Evolutionary conservation across 2,329 filamentous ascomycete genomes (phyloP), one percentile per base, ranked within the genome.

Genomic region (Sphaerulina vaccinii): DNA sequence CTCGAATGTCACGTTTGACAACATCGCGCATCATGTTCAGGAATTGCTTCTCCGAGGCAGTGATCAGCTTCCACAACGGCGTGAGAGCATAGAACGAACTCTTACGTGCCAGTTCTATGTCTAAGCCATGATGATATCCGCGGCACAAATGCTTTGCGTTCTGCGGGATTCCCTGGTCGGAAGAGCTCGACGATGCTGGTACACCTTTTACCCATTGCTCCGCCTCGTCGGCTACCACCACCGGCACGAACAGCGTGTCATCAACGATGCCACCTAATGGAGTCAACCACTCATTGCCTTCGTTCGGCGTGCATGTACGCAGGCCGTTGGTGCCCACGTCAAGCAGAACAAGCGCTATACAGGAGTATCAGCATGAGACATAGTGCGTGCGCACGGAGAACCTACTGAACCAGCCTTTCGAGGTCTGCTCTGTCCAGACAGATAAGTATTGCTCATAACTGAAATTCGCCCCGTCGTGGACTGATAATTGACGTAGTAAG

Each of bases 401-500:
- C 47, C 23, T 23, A 49, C 47, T 38, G 16, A 42, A 42, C 47
- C 47, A 49, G 19, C 47, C 47, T 21, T 32, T 42, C 5, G 7
- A 5, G 4, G 37, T 35, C 18, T 43, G 22, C 27, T 16, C 27
- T 1, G 47, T 49, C 37, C 37, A 49, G 6, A 49, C 32, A 11
- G 47, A 49, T 10, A 49, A 19, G 22, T 36, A n/a, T 16, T 49
- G 47, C 29, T 42, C 37, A 23, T 42, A 49, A 15, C 23, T 49
- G 16, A 49, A 49, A 16, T 42, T 41, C 3, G 10, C 38, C 8
- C n/a, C 23, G 21, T 42, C 47, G 13, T 49, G 47, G 13, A 49
- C 38, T 13, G 23, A 21, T 21, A 43, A 22, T 13, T 7, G 13
- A 6, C 47, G 47, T 7, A 49, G 24, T 5, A 49, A 32, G 2